These are phyloP conservation scores for Rubia balearica DNA, from an alignment of 305 asterid species.

Conservation along the genomic window DNA sequence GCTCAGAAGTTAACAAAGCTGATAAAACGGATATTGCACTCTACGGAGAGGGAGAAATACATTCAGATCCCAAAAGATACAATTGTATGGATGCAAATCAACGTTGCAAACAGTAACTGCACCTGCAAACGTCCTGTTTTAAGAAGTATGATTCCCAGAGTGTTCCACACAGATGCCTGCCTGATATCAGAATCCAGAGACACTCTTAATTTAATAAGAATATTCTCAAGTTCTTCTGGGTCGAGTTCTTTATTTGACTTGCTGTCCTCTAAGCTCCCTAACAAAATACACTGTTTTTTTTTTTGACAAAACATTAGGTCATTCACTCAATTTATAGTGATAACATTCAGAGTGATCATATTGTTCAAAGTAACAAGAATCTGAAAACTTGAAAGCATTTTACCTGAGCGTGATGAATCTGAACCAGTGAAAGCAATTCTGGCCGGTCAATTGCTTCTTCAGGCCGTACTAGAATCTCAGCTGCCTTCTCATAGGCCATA, in stretches of 20 bases:
- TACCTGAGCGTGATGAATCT: constrained; percentile 97
- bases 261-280: constrained; percentile 70
- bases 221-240: constrained; percentile 69
- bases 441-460: constrained; percentile 97
- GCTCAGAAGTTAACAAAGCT: constrained; percentile 64
- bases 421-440: constrained; percentile 84
- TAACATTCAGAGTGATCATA: not conserved
- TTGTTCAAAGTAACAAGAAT: not conserved
- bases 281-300: constrained; percentile 65
- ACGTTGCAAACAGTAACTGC: constrained; percentile 15
- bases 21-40: constrained; percentile 83
- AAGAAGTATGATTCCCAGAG: constrained; percentile 75
- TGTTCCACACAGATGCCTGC: constrained; percentile 85
- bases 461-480: constrained; percentile 81
- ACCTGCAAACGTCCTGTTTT: constrained; percentile 89
- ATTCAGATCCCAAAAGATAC: constrained; percentile 14
- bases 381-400: not conserved
- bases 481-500: constrained; percentile 80
- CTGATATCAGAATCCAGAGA: constrained; percentile 71
- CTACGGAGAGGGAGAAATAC: constrained; percentile 34
- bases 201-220: constrained; percentile 62
- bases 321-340: not conserved
- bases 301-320: constrained; percentile 11
- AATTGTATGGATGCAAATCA: not conserved
- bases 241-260: constrained; percentile 67